A percentile compares a stretch with the other conserved stretches of the same genome.
These are phyloP conservation scores for Coemansia sp. DNA, from an alignment of 371 early-diverging fungal genomes.

Conservation along the genomic window DNA sequence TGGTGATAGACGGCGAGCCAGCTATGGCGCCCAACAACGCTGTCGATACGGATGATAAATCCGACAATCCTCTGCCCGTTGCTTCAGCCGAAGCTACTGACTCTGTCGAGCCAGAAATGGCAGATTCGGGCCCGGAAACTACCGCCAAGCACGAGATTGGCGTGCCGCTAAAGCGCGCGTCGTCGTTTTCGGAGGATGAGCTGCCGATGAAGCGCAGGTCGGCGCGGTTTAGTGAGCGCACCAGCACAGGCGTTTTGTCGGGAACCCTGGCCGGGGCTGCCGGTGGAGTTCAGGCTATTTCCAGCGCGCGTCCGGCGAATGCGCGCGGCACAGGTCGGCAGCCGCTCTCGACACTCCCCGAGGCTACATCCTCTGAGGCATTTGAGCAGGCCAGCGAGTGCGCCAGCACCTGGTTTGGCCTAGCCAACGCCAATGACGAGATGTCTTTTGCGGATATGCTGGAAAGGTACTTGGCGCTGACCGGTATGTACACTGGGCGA, in stretches of 20 bases:
- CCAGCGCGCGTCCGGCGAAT: neutral
- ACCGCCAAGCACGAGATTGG: neutral
- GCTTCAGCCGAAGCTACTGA: neutral
- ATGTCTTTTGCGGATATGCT: neutral
- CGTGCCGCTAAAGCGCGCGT: conserved; percentile 17
- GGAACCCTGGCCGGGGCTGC: neutral
- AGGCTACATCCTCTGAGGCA: conserved; percentile 13
- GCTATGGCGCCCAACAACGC: too few relatives aligned
- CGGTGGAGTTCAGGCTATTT: neutral
- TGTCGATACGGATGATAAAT: neutral
- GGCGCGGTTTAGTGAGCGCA: conserved; percentile 40
- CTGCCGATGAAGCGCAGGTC: conserved; percentile 43
- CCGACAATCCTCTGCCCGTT: neutral
- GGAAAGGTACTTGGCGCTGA: neutral
- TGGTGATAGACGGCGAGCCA: neutral
- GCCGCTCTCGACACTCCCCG: neutral
- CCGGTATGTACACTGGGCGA: neutral
- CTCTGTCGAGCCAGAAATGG: neutral
- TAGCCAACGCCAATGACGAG: neutral
- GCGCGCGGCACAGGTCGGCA: conserved; percentile 9
- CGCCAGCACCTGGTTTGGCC: conserved; percentile 12
- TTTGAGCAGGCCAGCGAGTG: conserved; percentile 7
- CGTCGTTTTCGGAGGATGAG: conserved; percentile 39
- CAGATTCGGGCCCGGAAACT: neutral
- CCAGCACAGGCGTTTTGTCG: neutral